A percentile compares a stretch with the other conserved stretches of the same genome.
These are phyloP conservation scores for Colletotrichum sp. DNA, from an alignment of 2,329 filamentous ascomycete genomes.

Conservation along the genomic window DNA sequence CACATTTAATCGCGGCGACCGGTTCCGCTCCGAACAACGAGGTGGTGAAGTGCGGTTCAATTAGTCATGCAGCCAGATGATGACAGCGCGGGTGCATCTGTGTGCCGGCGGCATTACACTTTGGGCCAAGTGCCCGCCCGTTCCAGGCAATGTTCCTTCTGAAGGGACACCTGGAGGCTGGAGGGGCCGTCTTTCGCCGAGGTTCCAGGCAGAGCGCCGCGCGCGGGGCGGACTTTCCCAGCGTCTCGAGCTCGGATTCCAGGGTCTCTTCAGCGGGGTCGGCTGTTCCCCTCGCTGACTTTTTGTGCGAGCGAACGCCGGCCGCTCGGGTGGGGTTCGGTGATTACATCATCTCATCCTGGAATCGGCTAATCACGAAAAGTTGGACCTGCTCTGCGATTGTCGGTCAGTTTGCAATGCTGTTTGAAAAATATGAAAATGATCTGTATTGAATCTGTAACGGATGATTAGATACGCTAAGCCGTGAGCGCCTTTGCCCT, in stretches of 20 bases:
- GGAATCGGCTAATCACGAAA: background rate
- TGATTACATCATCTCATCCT: conserved; percentile 21
- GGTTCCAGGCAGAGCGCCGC: conserved; percentile 8
- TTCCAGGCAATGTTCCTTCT: background rate
- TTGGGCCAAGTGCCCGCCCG: background rate
- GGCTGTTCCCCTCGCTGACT: background rate
- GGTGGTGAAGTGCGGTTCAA: conserved; percentile 6
- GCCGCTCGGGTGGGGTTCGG: background rate
- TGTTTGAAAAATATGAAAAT: background rate
- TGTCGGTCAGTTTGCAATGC: background rate
- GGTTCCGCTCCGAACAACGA: conserved; percentile 16
- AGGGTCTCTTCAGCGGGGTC: conserved; percentile 18
- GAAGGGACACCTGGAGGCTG: background rate
- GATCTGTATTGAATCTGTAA: background rate
- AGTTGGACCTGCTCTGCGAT: background rate
- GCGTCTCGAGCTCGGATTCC: conserved; percentile 1
- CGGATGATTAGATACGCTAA: background rate
- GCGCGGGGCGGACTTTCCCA: background rate
- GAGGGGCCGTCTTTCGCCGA: conserved; percentile 10
- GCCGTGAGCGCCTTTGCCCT: background rate
- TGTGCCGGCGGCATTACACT: background rate
- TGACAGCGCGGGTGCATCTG: conserved; percentile 2
- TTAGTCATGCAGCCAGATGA: conserved; percentile 17
- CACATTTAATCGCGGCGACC: conserved; percentile 8
- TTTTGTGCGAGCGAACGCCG: background rate